phyloP scores from a whole-genome alignment of 441 rosid genomes.

The Euphorbia celastroides region DNA sequence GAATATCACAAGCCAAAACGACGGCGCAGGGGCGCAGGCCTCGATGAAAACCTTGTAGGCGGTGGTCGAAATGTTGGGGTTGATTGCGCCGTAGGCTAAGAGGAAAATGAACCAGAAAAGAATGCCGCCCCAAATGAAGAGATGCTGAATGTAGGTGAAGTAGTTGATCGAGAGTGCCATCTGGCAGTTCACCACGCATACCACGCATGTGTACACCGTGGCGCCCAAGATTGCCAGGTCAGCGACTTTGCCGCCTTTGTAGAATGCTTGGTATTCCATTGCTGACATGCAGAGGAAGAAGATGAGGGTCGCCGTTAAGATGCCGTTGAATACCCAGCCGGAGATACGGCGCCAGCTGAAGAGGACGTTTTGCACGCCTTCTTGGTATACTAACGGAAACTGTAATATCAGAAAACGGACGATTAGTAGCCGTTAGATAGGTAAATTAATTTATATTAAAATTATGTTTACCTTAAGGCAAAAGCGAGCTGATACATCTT shows the following conservation, averaged over 20 bases:
- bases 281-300: conserved; percentile 76
- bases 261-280: conserved; percentile 64
- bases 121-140: conserved; percentile 89
- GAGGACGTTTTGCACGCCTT: conserved; percentile 80
- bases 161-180: conserved; percentile 78
- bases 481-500: conserved; percentile 67
- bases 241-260: conserved; percentile 69
- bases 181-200: conserved; percentile 88
- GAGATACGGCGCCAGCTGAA: conserved; percentile 77
- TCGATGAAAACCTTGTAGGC: conserved; percentile 83
- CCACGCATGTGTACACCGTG: conserved; percentile 79
- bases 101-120: conserved; percentile 78
- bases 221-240: conserved; percentile 73
- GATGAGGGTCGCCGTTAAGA: conserved; percentile 44
- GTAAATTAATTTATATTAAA: neutral
- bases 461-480: conserved; percentile 55
- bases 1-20: conserved; percentile 66
- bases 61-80: conserved; percentile 56
- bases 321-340: conserved; percentile 80
- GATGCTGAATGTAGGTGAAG: conserved; percentile 84
- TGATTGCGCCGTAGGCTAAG: conserved; percentile 70
- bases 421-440: neutral
- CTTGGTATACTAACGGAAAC: conserved; percentile 94
- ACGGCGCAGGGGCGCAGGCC: conserved; percentile 80
- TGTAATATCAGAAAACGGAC: conserved; percentile 23